These are phyloP conservation scores for Phlebiopsis flavidoalba DNA, from an alignment of 768 basidiomycete species.

Conservation along the genomic window DNA sequence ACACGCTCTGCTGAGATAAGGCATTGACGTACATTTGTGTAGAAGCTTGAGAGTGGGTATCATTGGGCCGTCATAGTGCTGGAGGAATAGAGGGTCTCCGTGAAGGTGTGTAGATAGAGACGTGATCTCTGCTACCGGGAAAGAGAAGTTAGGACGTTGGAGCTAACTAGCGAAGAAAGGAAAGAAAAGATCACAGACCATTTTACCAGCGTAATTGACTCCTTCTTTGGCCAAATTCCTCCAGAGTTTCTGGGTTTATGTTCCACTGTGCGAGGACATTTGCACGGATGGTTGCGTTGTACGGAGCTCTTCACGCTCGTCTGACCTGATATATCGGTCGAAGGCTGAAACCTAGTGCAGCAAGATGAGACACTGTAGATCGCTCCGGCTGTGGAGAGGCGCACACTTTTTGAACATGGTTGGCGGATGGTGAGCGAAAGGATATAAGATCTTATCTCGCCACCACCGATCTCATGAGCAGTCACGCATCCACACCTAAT, in stretches of 20 bases:
- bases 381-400: not conserved
- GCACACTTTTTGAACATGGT: constrained; percentile 16
- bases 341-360: constrained; percentile 53
- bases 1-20: not conserved
- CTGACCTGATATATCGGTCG: constrained; percentile 83
- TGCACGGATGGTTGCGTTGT: constrained; percentile 82
- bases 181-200: constrained; percentile 55
- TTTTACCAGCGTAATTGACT: constrained; percentile 87
- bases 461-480: not conserved
- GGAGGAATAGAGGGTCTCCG: constrained; percentile 87
- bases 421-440: not conserved
- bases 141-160: constrained; percentile 1
- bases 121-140: constrained; percentile 80
- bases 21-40: constrained; percentile 71
- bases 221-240: constrained; percentile 99
- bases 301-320: constrained; percentile 92
- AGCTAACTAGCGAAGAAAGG: not conserved
- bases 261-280: constrained; percentile 80
- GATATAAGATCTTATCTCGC: constrained; percentile 4
- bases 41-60: constrained; percentile 85
- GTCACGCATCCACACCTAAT: not conserved
- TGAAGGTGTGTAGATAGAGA: constrained; percentile 90
- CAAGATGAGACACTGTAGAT: not conserved
- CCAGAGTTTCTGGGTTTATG: constrained; percentile 73
- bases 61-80: constrained; percentile 93